Evolutionary conservation across 345 rosid genomes (phyloP).

Genomic region (Arabis hirsuta): DNA sequence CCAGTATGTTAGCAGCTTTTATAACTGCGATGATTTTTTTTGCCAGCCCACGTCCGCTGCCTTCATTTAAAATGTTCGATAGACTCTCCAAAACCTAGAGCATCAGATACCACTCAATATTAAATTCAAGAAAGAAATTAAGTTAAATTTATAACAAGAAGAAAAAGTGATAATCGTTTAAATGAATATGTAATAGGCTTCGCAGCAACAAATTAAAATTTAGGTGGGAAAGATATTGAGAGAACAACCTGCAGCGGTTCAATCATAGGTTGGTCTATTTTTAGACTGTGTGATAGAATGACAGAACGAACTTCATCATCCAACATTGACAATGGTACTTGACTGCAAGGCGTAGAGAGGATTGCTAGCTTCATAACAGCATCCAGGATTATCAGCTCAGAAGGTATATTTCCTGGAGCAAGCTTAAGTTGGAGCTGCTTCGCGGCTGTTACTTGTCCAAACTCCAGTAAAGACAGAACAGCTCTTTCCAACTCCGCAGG

Average conservation of each 20-base stretch:
- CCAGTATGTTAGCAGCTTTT: slow-evolving; percentile 85
- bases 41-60: slow-evolving; percentile 83
- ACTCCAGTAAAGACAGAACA: slow-evolving; percentile 87
- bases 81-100: slow-evolving; percentile 79
- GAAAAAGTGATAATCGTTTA: not conserved
- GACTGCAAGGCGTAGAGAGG: slow-evolving; percentile 62
- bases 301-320: slow-evolving; percentile 73
- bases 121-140: slow-evolving; percentile 8
- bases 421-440: slow-evolving; percentile 95
- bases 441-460: slow-evolving; percentile 94
- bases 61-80: slow-evolving; percentile 68
- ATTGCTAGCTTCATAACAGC: slow-evolving; percentile 84
- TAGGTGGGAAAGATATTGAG: slow-evolving; percentile 26
- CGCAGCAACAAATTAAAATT: slow-evolving; percentile 20
- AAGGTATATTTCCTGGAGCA: slow-evolving; percentile 72
- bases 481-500: slow-evolving; percentile 92
- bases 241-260: slow-evolving; percentile 74
- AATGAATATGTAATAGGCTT: slow-evolving; percentile 20
- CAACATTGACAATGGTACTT: slow-evolving; percentile 52
- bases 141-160: not conserved
- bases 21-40: slow-evolving; percentile 82
- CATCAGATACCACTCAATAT: slow-evolving; percentile 31
- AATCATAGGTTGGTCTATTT: slow-evolving; percentile 47
- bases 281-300: slow-evolving; percentile 55
- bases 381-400: slow-evolving; percentile 75